A percentile compares a stretch with the other conserved stretches of the same genome.
Evolutionary conservation across 768 basidiomycete genomes (phyloP).

Genomic region (Suillus ampliporus): DNA sequence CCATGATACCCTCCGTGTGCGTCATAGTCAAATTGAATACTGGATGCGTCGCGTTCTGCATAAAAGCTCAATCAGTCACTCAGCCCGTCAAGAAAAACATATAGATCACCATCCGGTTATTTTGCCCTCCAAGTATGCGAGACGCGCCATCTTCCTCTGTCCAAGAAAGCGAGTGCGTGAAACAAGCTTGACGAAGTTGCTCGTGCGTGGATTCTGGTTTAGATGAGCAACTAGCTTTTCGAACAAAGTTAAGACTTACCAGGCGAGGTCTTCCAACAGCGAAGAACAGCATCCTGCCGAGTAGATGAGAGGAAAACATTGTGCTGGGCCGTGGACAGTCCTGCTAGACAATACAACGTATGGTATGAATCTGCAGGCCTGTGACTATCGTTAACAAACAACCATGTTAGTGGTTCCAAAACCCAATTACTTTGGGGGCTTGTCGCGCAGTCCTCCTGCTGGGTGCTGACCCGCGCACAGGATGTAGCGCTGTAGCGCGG

Average conservation of each 20-base stretch:
- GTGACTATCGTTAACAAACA: conserved; percentile 9
- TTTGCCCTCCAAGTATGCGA: conserved; percentile 60
- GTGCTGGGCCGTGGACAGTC: conserved; percentile 90
- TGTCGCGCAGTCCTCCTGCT: conserved; percentile 89
- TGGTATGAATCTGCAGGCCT: conserved; percentile 96
- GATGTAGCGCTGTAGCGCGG: conserved; percentile 87
- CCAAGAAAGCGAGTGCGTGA: conserved; percentile 66
- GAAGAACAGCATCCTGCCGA: conserved; percentile 39
- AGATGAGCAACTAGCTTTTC: neutral
- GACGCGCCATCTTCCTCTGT: conserved; percentile 66
- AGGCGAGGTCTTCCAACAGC: conserved; percentile 43
- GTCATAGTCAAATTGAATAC: conserved; percentile 77
- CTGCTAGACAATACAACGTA: conserved; percentile 90
- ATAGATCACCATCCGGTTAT: conserved; percentile 64
- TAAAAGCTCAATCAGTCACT: conserved; percentile 4
- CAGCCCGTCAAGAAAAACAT: neutral
- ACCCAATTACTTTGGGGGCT: conserved; percentile 83
- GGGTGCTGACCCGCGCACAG: conserved; percentile 86
- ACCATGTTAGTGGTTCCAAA: neutral
- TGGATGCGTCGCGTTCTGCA: conserved; percentile 82
- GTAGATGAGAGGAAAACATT: conserved; percentile 56
- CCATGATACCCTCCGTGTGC: conserved; percentile 68
- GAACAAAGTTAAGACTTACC: conserved; percentile 15
- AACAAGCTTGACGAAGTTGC: conserved; percentile 51
- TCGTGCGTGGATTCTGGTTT: conserved; percentile 29